Conservation (phyloP, 139 green algal genomes). For the Edaphochlamys debaryana region DNA sequence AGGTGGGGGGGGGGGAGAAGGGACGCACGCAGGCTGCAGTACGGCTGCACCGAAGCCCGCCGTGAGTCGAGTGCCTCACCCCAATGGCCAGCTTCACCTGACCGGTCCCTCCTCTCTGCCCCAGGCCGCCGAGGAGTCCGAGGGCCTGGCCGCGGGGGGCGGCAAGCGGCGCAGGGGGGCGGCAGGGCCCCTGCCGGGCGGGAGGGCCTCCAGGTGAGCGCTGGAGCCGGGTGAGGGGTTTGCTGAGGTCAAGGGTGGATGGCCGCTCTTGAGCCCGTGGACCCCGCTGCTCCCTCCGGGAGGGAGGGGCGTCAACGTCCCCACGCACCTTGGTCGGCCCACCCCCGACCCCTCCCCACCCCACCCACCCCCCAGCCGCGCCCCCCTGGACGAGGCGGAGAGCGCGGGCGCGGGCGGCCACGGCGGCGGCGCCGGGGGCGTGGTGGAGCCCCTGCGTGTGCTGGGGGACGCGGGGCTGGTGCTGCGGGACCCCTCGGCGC, state of each 20-base stretch:
- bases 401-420: constrained; percentile 43
- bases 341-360: not conserved
- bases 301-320: not conserved
- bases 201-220: not conserved
- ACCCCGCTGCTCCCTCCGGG: not conserved
- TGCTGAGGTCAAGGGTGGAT: no score
- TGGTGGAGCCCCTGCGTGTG: constrained; percentile 59
- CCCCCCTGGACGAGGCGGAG: constrained; percentile 46
- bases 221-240: not conserved
- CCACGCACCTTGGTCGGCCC: no score
- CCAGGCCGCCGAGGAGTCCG: constrained; percentile 29
- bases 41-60: no score
- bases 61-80: no score
- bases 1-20: not conserved
- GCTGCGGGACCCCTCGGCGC: constrained; percentile 74
- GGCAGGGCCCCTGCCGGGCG: not conserved
- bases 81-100: no score
- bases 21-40: not conserved
- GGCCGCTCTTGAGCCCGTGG: not conserved
- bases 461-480: constrained; percentile 79
- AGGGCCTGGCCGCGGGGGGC: not conserved
- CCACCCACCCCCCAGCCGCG: not conserved
- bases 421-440: constrained; percentile 28
- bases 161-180: constrained; percentile 30
- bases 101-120: not conserved